Percentiles rank a stretch among this genome's conserved stretches.
phyloP scores from a whole-genome alignment of 306 rosid species.

The Dryas alaskensis region DNA sequence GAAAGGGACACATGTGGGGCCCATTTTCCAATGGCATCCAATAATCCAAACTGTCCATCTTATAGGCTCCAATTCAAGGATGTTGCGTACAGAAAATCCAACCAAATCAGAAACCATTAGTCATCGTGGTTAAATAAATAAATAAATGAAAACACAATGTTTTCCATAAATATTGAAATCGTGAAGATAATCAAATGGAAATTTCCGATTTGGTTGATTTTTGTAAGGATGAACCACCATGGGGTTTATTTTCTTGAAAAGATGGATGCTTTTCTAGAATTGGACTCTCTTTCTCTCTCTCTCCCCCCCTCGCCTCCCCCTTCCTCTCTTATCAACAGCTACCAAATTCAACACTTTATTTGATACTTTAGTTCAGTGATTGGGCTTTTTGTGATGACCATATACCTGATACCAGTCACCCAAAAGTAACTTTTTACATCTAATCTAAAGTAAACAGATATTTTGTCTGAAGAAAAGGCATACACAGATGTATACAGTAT shows the following conservation, averaged over 20 bases:
- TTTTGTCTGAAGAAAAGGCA: background rate
- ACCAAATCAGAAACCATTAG: background rate
- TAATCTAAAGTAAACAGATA: background rate
- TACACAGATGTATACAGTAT: background rate
- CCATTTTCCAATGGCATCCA: background rate
- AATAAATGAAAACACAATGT: background rate
- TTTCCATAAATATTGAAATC: background rate
- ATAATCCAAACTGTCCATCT: background rate
- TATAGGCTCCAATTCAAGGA: background rate
- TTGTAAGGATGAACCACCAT: background rate
- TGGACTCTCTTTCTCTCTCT: no score
- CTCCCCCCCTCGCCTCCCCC: no score
- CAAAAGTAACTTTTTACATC: background rate
- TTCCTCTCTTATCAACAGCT: no score
- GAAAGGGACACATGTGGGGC: background rate
- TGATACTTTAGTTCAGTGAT: background rate
- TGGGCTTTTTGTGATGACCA: background rate
- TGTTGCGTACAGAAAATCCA: background rate
- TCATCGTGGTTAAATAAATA: background rate
- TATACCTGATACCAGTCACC: background rate
- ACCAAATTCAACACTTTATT: background rate
- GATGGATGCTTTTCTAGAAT: background rate
- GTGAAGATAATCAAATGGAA: background rate
- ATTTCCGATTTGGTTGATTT: background rate
- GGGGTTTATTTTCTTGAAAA: background rate